A percentile compares a stretch with the other conserved stretches of the same genome.
Conservation (phyloP, 768 basidiomycete genomes). For the Naganishia vaughanmartiniae region DNA sequence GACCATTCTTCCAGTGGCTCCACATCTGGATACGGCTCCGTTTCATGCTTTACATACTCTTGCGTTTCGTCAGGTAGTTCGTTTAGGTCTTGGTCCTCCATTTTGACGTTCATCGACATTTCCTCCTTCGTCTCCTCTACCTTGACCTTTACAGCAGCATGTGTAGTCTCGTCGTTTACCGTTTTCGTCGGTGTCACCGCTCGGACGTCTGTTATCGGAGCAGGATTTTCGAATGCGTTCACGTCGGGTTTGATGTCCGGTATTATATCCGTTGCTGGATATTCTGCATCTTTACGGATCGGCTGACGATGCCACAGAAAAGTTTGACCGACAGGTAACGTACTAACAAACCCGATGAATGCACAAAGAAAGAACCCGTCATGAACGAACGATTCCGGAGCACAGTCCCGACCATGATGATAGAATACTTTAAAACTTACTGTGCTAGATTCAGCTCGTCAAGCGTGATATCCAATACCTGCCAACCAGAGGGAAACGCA, state of each 20-base stretch:
- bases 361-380: too few species aligned
- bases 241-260: not conserved
- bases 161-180: not conserved
- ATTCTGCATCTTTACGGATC: conserved; percentile 16
- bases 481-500: conserved; percentile 45
- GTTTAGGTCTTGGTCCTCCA: not conserved
- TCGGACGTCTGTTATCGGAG: not conserved
- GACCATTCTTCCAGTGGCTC: conserved; percentile 46
- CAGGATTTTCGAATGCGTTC: not conserved
- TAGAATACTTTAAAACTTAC: conserved; percentile 26
- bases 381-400: too few species aligned
- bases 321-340: conserved; percentile 49
- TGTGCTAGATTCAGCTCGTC: conserved; percentile 46
- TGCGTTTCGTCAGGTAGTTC: not conserved
- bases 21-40: not conserved
- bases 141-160: not conserved
- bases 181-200: not conserved
- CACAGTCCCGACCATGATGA: too few species aligned
- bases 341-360: conserved; percentile 30
- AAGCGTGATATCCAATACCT: conserved; percentile 33
- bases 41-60: not conserved
- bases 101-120: not conserved
- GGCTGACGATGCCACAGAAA: conserved; percentile 48
- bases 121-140: not conserved
- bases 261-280: not conserved